Evolutionary conservation across 176 grass and related monocot genomes (phyloP).

Genomic region (Chrysopogon serrulatus): DNA sequence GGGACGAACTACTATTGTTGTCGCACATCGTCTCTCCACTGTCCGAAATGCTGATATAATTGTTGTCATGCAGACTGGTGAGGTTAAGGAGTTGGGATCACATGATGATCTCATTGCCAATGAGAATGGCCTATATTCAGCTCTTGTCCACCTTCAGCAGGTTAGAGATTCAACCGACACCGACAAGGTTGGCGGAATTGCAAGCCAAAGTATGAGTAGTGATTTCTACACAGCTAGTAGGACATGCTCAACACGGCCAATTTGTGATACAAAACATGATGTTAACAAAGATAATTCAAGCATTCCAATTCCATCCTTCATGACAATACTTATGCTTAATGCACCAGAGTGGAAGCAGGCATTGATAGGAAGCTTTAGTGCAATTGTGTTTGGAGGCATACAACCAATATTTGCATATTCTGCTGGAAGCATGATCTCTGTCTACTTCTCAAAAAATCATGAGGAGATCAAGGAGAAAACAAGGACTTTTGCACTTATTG

Average conservation of each 20-base stretch:
- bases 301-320: slow-evolving; percentile 70
- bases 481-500: slow-evolving; percentile 56
- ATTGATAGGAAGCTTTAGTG: slow-evolving; percentile 54
- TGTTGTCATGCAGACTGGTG: too few relatives aligned
- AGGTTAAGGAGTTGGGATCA: too few relatives aligned
- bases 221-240: slow-evolving; percentile 40
- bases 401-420: slow-evolving; percentile 75
- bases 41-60: too few relatives aligned
- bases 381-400: slow-evolving; percentile 73
- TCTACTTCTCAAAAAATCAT: slow-evolving; percentile 80
- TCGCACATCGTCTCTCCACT: too few relatives aligned
- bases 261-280: slow-evolving; percentile 22
- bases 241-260: neutral
- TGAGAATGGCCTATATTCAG: slow-evolving; percentile 69
- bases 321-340: slow-evolving; percentile 75
- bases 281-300: slow-evolving; percentile 10
- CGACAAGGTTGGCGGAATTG: slow-evolving; percentile 7
- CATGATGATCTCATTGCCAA: slow-evolving; percentile 63
- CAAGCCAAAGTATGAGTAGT: slow-evolving; percentile 71
- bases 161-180: slow-evolving; percentile 31
- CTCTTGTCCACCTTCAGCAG: slow-evolving; percentile 72
- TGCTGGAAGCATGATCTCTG: slow-evolving; percentile 73
- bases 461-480: slow-evolving; percentile 66
- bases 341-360: slow-evolving; percentile 82
- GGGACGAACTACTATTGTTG: too few relatives aligned